Evolutionary conservation across 176 grass and related monocot species (phyloP), one percentile per base, ranked within the genome.

Genomic region (Elymus sibiricus): DNA sequence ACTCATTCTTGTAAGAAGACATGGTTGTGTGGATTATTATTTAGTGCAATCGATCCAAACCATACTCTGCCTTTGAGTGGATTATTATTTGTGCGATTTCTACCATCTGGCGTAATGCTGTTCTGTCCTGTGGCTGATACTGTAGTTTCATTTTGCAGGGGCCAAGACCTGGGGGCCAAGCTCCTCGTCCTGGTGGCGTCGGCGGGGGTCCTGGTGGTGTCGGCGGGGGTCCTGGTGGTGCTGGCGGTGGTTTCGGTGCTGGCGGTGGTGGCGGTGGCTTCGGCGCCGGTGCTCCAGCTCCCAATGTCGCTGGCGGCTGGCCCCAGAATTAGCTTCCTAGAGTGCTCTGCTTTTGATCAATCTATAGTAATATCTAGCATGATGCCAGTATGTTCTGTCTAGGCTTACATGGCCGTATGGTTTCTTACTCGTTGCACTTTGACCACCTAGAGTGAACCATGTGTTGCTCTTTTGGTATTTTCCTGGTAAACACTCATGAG

Each of bases 131-230:
- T 34, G 15, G 34, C 32, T 75, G 37, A 84, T 44, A 31, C 17
- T 47, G 14, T 86, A 59, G 27, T 26, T 42, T 12, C 56, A 55
- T 78, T 78, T 68, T 61, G 62, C 80, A 88, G 80, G 86, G 78
- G 64, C 73, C 70, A 9, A 78, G 80, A 39, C 80, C 73, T 61
- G 86, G 7, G 56, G 9, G 80, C 21, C 80, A 88, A 63, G 80
- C 62, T 25, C 86, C 80, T 61, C 73, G 86, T 46, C 79, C 62
- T 5, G 79, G 69, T 35, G 79, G 70, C 24, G 56, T 15, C 17
- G 32, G 21, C 24, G 65, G 70, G 21, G 64, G 28, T 66, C 14
- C 28, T 1, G 39, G 51, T 6, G 78, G 68, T 12, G 32, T 34
- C 32, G 38, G 7, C 38, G 7, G 38, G 0, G 38, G 1, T 9